A percentile compares a stretch with the other conserved stretches of the same genome.
phyloP scores from a whole-genome alignment of 345 rosid genomes.

The Garcia nutans region DNA sequence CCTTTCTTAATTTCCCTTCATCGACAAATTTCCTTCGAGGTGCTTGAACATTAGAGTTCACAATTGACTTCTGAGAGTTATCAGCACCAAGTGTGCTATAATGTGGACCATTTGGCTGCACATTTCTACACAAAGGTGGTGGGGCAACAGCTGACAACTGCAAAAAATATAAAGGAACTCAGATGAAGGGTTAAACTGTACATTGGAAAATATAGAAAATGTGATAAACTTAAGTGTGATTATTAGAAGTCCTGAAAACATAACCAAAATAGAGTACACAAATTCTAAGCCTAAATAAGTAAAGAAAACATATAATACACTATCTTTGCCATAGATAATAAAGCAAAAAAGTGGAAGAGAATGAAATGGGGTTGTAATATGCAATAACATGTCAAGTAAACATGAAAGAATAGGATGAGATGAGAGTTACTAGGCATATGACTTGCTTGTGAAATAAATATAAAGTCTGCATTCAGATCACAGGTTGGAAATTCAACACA shows the following conservation, averaged over 20 bases:
- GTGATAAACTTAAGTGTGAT: neutral
- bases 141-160: slow-evolving; percentile 87
- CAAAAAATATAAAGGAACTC: slow-evolving; percentile 28
- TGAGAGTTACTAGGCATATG: neutral
- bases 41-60: slow-evolving; percentile 83
- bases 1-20: slow-evolving; percentile 98
- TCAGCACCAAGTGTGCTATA: slow-evolving; percentile 47
- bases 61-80: slow-evolving; percentile 63
- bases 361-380: neutral
- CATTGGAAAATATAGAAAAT: slow-evolving; percentile 10
- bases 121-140: slow-evolving; percentile 84
- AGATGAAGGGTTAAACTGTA: slow-evolving; percentile 12
- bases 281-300: neutral
- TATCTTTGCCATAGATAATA: neutral
- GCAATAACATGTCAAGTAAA: neutral
- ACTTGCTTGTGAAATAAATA: neutral
- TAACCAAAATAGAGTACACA: neutral
- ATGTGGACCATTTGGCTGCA: slow-evolving; percentile 70
- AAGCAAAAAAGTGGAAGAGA: neutral
- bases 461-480: neutral
- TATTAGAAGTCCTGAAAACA: neutral
- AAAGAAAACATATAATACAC: neutral
- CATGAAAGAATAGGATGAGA: slow-evolving; percentile 4
- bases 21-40: slow-evolving; percentile 97
- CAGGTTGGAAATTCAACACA: neutral